Evolutionary conservation across 805 yeast genomes (phyloP).

Genomic region (Ogataea chonburiensis): DNA sequence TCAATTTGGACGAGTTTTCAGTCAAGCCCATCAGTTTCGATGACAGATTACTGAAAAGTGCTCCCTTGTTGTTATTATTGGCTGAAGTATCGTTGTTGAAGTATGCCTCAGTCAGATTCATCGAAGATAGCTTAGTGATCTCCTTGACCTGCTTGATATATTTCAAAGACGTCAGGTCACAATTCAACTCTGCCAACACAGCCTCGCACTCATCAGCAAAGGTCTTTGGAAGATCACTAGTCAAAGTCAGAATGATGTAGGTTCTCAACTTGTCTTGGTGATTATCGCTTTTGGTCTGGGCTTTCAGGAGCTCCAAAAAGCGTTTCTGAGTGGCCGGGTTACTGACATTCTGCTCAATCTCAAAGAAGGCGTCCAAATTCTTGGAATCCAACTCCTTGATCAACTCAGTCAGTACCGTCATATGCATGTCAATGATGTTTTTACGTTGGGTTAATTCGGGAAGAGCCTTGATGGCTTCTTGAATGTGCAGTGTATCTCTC

Average conservation of each 20-base stretch:
- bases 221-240: constrained; percentile 47
- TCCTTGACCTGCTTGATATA: constrained; percentile 84
- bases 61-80: constrained; percentile 36
- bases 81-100: constrained; percentile 31
- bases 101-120: constrained; percentile 37
- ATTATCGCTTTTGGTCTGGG: constrained; percentile 54
- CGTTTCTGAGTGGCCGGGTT: constrained; percentile 57
- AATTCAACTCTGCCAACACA: constrained; percentile 52
- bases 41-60: constrained; percentile 69
- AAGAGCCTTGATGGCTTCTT: constrained; percentile 84
- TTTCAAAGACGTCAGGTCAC: constrained; percentile 62
- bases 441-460: constrained; percentile 92
- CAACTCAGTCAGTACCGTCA: constrained; percentile 87
- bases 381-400: constrained; percentile 83
- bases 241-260: constrained; percentile 72
- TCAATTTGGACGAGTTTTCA: constrained; percentile 62
- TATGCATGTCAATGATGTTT: constrained; percentile 88
- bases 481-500: constrained; percentile 64
- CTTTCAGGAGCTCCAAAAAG: constrained; percentile 58
- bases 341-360: constrained; percentile 81
- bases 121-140: constrained; percentile 50
- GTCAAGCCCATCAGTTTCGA: constrained; percentile 76
- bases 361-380: constrained; percentile 86
- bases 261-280: constrained; percentile 80
- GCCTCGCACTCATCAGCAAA: constrained; percentile 61